Base-by-base conservation (phyloP, 2,329 filamentous ascomycete genomes). In the Atkinsonella hypoxylon region DNA sequence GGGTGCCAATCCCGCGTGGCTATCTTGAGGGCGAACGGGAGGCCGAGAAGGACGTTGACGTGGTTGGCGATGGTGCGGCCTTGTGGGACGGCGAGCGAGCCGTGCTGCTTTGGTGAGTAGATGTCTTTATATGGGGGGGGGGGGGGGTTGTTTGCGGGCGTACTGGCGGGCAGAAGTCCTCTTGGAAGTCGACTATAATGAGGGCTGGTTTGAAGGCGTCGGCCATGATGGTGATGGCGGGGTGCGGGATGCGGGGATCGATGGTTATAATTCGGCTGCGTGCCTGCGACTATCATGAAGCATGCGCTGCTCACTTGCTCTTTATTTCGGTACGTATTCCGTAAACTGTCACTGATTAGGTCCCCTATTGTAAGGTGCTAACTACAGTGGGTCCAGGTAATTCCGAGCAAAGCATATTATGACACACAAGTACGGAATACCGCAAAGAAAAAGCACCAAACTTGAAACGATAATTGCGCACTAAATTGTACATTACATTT, bases 1-100 rank as follows among this genome's bases (percentile, higher is more conserved):
- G 93, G 93, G 64, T 98, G 93, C 74, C 81, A 94, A 77, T 98
- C 93, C 64, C 89, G 85, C n/a, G 91, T 95, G 43, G 88, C 89
- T 57, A 97, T 71, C 58, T 84, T 87, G 60, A 86, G 65, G 39
- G 72, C 67, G 63, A 96, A 94, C 45, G 85, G 82, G 22, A 84
- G 74, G 4, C 67, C 57, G 51, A 97, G 79, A 44, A 97, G 82
- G 46, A 69, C 57, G 72, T 96, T 96, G 69, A 97, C 77, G 17
- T 76, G 57, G 2, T 81, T 74, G 9, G 83, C 77, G 53, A 95
- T 82, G 55, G 78, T 70, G 56, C 88, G 84, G 56, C 83, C 93
- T 47, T 76, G 70, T 50, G 79, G 63, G n/a, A 97, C 88, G 32
- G 89, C 84, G 47, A 98, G 82, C n/a, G 87, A 76, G 55, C 91